Evolutionary conservation across 1,284 basidiomycete species (phyloP).

Genomic region (Meira nashicola): DNA sequence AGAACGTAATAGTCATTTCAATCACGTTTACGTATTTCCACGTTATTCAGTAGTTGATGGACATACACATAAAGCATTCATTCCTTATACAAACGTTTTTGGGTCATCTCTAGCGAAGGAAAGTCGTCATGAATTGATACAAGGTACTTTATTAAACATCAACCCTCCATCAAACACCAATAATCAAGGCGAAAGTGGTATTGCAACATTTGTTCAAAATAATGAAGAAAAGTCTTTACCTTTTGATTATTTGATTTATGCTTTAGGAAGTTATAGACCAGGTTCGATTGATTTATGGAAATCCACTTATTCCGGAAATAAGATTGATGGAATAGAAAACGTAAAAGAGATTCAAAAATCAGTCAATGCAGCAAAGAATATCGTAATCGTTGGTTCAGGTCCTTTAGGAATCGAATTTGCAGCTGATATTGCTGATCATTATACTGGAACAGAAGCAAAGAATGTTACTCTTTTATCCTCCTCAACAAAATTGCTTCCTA

Average conservation of each 20-base stretch:
- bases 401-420: conserved; percentile 24
- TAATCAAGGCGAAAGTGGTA: background rate
- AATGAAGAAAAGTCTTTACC: background rate
- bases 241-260: conserved; percentile 28
- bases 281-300: conserved; percentile 21
- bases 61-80: conserved; percentile 54
- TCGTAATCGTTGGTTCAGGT: conserved; percentile 24
- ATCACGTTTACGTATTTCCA: conserved; percentile 57
- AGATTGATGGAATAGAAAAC: conserved; percentile 11
- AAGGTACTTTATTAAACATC: background rate
- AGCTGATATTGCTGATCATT: conserved; percentile 22
- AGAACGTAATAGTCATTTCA: conserved; percentile 64
- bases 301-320: conserved; percentile 8
- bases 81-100: conserved; percentile 1
- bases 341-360: conserved; percentile 20
- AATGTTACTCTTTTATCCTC: conserved; percentile 23
- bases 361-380: conserved; percentile 15
- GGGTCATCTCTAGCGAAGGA: background rate
- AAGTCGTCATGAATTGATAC: background rate
- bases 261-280: conserved; percentile 23
- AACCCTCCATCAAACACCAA: too few species aligned
- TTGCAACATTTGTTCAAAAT: background rate
- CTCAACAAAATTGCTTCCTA: conserved; percentile 17
- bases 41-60: conserved; percentile 55
- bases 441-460: conserved; percentile 16